These are phyloP conservation scores for Cajanus cajan DNA, from an alignment of 306 rosid species.

Conservation along the genomic window DNA sequence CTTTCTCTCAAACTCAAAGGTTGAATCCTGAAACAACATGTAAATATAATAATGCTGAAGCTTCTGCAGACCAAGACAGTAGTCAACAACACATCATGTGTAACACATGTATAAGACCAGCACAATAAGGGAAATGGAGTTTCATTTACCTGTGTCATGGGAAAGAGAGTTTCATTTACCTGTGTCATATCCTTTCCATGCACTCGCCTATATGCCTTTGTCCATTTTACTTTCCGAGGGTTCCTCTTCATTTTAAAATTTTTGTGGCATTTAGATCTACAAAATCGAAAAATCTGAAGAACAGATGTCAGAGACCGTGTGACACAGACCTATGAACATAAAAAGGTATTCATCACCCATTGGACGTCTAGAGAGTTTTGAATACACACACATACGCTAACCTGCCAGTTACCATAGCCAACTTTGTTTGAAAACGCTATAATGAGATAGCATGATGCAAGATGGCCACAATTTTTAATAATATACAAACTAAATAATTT, in stretches of 20 bases:
- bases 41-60: neutral
- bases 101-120: neutral
- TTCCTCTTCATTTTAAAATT: slow-evolving; percentile 94
- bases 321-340: neutral
- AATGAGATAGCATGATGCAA: neutral
- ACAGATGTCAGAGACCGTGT: neutral
- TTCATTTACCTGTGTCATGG: too few relatives aligned
- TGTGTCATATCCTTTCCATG: slow-evolving; percentile 93
- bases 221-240: slow-evolving; percentile 92
- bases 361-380: neutral
- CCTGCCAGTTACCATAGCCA: neutral
- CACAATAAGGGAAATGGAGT: neutral
- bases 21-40: slow-evolving; percentile 57
- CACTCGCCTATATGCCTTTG: slow-evolving; percentile 71
- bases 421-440: neutral
- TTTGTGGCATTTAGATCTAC: slow-evolving; percentile 92
- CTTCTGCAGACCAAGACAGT: neutral
- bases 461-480: neutral
- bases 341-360: neutral
- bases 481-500: neutral
- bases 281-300: slow-evolving; percentile 72
- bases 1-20: slow-evolving; percentile 90
- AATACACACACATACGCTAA: neutral
- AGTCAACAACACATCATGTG: neutral
- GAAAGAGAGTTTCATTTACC: slow-evolving; percentile 46